phyloP scores from a whole-genome alignment of 2,329 filamentous ascomycete species.

The Fusarium transvaalense region DNA sequence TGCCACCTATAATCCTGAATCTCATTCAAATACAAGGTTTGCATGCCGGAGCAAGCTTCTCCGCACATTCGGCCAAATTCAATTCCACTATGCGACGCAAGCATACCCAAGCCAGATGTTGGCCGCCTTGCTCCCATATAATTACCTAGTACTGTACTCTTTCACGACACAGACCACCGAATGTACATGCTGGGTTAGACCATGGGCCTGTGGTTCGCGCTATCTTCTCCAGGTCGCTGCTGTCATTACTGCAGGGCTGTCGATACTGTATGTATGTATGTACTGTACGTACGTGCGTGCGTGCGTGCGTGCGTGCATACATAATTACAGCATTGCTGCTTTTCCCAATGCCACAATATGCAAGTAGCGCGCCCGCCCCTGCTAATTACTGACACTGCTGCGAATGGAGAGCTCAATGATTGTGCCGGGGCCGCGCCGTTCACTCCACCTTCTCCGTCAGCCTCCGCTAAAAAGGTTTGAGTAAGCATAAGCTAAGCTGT shows the following conservation, averaged over 20 bases:
- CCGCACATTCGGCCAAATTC: slow-evolving; percentile 45
- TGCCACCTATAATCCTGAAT: slow-evolving; percentile 35
- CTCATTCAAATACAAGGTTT: slow-evolving; percentile 40
- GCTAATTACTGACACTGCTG: slow-evolving; percentile 11
- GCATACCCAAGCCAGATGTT: slow-evolving; percentile 34
- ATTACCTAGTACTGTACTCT: slow-evolving; percentile 11
- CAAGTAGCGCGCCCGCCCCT: slow-evolving; percentile 32
- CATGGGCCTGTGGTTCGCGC: slow-evolving; percentile 42
- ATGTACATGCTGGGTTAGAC: slow-evolving; percentile 27
- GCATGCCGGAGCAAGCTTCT: slow-evolving; percentile 42
- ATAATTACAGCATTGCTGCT: slow-evolving; percentile 20
- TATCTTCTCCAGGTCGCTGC: slow-evolving; percentile 37
- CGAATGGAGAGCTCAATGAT: slow-evolving; percentile 37
- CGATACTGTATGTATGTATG: slow-evolving; percentile 18
- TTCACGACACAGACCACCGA: slow-evolving; percentile 24
- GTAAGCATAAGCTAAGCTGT: slow-evolving; percentile 49
- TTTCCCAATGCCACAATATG: slow-evolving; percentile 20
- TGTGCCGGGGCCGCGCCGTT: slow-evolving; percentile 40
- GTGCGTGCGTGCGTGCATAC: slow-evolving; percentile 1
- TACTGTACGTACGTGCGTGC: slow-evolving; percentile 4
- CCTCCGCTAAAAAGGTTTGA: slow-evolving; percentile 44
- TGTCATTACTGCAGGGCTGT: slow-evolving; percentile 38
- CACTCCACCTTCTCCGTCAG: slow-evolving; percentile 45
- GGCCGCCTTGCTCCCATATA: slow-evolving; percentile 25
- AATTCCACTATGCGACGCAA: slow-evolving; percentile 39